phyloP scores from a whole-genome alignment of 1,284 basidiomycete species.

The Schizophyllum commune region DNA sequence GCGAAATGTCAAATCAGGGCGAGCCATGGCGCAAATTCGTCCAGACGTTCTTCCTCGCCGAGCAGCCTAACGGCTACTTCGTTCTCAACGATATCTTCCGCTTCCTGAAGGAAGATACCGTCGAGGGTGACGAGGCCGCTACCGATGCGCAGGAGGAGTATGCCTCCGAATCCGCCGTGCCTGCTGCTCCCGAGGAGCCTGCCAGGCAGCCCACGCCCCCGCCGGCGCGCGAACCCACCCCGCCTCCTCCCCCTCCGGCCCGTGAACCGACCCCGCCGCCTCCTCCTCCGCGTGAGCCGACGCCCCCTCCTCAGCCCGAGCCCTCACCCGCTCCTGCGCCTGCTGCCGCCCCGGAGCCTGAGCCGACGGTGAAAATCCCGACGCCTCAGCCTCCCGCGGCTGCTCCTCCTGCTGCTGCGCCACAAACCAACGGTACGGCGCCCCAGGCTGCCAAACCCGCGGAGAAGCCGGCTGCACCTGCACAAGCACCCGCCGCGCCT shows the following conservation, averaged over 20 bases:
- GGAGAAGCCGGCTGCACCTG: conserved; percentile 20
- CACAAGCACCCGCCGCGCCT: conserved; percentile 27
- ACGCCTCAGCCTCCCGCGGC: conserved; percentile 21
- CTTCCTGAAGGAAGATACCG: conserved; percentile 93
- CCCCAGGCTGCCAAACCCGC: conserved; percentile 6
- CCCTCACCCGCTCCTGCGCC: conserved; percentile 26
- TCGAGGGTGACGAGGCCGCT: conserved; percentile 65
- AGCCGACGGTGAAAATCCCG: conserved; percentile 13
- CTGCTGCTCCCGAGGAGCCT: conserved; percentile 20
- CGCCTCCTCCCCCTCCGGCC: conserved; percentile 25
- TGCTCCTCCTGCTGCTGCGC: conserved; percentile 31
- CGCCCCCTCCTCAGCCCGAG: conserved; percentile 22
- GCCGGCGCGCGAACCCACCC: conserved; percentile 19
- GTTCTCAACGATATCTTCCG: conserved; percentile 99
- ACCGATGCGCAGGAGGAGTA: conserved; percentile 21
- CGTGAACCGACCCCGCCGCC: conserved; percentile 30
- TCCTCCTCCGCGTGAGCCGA: conserved; percentile 9
- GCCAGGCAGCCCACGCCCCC: conserved; percentile 28
- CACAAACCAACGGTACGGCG: not conserved
- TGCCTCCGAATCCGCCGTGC: conserved; percentile 20
- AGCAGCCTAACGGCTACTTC: conserved; percentile 98
- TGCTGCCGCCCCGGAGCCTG: conserved; percentile 27
- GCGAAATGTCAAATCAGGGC: conserved; percentile 92
- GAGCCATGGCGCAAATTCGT: conserved; percentile 97
- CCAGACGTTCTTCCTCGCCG: conserved; percentile 99